Conservation (phyloP, 805 yeast species). For the Candida khao-thaluensis region DNA sequence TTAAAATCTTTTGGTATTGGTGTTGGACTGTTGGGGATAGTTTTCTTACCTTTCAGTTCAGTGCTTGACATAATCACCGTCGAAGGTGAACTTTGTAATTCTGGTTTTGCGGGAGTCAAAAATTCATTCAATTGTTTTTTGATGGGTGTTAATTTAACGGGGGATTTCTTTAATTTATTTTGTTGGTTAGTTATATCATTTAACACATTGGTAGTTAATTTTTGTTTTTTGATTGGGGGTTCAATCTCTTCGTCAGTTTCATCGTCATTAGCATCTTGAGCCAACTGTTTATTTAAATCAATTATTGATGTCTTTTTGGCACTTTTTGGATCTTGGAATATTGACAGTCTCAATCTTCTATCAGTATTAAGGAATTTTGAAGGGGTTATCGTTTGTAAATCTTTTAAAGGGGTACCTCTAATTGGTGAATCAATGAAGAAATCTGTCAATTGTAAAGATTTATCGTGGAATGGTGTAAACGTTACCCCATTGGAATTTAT, state of each 20-base stretch:
- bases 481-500: constrained; percentile 4
- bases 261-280: constrained; percentile 19
- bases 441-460: constrained; percentile 40
- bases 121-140: constrained; percentile 15
- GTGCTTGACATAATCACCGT: constrained; percentile 39
- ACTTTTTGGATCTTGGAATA: constrained; percentile 27
- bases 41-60: constrained; percentile 16
- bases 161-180: constrained; percentile 11
- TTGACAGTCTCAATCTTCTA: constrained; percentile 18
- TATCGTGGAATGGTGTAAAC: constrained; percentile 44
- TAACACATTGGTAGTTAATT: constrained; percentile 29
- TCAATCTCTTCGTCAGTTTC: constrained; percentile 16
- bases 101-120: constrained; percentile 36
- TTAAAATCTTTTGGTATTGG: constrained; percentile 27
- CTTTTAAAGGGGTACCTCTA: constrained; percentile 34
- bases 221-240: constrained; percentile 8
- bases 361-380: constrained; percentile 32
- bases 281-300: constrained; percentile 30
- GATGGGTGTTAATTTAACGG: constrained; percentile 3
- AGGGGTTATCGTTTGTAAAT: constrained; percentile 40
- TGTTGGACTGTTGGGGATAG: constrained; percentile 37
- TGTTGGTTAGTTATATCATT: constrained; percentile 24
- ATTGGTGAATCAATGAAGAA: constrained; percentile 47
- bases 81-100: constrained; percentile 38
- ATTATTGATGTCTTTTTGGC: constrained; percentile 36